Conservation (phyloP, 345 rosid genomes). For the Ricinus communis region DNA sequence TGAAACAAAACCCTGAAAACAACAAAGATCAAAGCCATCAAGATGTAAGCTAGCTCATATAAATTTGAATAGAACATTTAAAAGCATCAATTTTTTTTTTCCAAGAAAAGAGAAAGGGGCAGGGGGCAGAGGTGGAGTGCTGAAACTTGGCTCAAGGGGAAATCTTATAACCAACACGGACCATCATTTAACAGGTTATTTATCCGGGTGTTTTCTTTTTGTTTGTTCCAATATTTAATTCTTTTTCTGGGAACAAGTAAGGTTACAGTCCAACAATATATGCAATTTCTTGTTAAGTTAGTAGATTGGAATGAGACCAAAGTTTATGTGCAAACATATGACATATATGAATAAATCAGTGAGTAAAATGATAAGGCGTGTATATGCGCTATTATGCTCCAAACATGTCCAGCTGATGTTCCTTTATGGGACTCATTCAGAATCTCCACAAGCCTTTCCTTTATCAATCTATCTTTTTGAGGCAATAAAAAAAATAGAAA, state of each 20-base stretch:
- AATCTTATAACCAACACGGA: neutral
- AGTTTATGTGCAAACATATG: neutral
- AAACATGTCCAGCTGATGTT: too few species aligned
- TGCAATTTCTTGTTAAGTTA: neutral
- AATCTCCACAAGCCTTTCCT: too few species aligned
- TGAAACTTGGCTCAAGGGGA: neutral
- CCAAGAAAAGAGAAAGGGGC: neutral
- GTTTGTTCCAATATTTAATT: neutral
- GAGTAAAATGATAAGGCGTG: too few species aligned
- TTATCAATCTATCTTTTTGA: too few species aligned
- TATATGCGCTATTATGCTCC: too few species aligned
- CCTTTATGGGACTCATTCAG: too few species aligned
- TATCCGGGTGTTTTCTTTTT: neutral
- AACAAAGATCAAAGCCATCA: neutral
- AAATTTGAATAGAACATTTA: neutral
- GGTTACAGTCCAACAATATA: neutral
- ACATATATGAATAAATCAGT: neutral
- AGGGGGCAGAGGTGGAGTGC: neutral
- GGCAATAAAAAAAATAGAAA: too few species aligned
- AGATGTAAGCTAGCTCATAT: neutral
- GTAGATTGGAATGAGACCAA: neutral
- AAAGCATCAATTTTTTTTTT: neutral
- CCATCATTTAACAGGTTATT: neutral
- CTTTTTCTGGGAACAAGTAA: neutral
- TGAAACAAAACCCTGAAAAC: constrained; percentile 89